Conservation (phyloP, 768 basidiomycete species). For the Suillus subaureus region DNA sequence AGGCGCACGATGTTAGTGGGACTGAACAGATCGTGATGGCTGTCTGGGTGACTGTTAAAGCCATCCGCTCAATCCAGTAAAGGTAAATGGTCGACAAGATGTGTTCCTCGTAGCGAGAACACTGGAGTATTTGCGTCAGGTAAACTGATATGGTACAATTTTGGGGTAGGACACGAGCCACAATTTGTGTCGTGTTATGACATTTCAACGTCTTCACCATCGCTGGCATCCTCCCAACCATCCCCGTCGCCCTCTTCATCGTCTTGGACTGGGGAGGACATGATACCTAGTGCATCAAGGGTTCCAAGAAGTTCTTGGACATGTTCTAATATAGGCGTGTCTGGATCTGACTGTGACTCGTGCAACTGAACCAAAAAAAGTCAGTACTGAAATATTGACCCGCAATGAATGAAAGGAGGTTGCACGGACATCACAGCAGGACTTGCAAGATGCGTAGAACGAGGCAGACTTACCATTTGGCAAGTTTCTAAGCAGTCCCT, state of each 20-base stretch:
- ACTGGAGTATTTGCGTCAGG: neutral
- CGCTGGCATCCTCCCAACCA: slow-evolving; percentile 63
- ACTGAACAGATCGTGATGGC: neutral
- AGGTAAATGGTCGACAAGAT: neutral
- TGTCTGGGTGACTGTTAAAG: neutral
- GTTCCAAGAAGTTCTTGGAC: slow-evolving; percentile 70
- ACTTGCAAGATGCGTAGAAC: neutral
- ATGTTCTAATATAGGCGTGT: slow-evolving; percentile 76
- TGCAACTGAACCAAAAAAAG: slow-evolving; percentile 55
- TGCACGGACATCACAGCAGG: neutral
- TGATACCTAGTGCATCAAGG: slow-evolving; percentile 67
- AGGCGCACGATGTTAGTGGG: neutral
- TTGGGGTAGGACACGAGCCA: neutral
- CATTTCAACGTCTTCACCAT: slow-evolving; percentile 62
- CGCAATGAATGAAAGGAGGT: neutral
- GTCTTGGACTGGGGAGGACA: slow-evolving; percentile 59
- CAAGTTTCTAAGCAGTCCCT: slow-evolving; percentile 85
- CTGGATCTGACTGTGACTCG: slow-evolving; percentile 69
- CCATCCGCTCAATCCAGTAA: neutral
- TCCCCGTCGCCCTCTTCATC: slow-evolving; percentile 50
- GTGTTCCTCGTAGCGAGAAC: neutral
- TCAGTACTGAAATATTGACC: slow-evolving; percentile 10
- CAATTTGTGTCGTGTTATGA: slow-evolving; percentile 27
- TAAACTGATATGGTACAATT: neutral
- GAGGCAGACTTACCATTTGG: slow-evolving; percentile 58